These are phyloP conservation scores for Schoenoplectus tabernaemontani DNA, from an alignment of 202 grass and related monocot genomes.

Conservation along the genomic window DNA sequence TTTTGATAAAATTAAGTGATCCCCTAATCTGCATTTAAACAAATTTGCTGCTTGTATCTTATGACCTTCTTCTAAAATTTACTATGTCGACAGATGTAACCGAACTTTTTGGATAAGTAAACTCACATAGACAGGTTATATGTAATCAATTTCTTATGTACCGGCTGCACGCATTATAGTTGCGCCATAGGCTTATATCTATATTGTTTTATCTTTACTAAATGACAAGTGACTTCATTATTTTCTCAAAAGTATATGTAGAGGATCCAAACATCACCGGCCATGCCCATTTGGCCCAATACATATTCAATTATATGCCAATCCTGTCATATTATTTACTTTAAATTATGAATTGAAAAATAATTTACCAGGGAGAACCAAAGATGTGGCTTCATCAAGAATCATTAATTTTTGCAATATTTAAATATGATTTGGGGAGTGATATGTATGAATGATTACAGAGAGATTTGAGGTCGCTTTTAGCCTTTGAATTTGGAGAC, in stretches of 20 bases:
- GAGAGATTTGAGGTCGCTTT: constrained; percentile 22
- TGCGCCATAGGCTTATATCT: background rate
- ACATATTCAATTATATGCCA: background rate
- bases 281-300: background rate
- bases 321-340: constrained; percentile 3
- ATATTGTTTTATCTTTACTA: background rate
- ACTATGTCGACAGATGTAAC: too few relatives aligned
- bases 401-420: constrained; percentile 2
- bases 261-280: background rate
- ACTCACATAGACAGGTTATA: background rate
- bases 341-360: constrained; percentile 12
- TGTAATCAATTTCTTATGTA: background rate
- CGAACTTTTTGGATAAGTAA: too few relatives aligned
- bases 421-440: constrained; percentile 8
- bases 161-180: background rate
- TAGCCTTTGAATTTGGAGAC: constrained; percentile 23
- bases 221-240: background rate
- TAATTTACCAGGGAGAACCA: constrained; percentile 2
- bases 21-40: background rate
- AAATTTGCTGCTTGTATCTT: background rate
- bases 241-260: background rate
- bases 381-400: constrained; percentile 24
- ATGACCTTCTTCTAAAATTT: background rate
- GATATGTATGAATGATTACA: constrained; percentile 16
- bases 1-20: too few relatives aligned